Evolutionary conservation across 176 grass and related monocot species (phyloP), one percentile per base, ranked within the genome.

Genomic region (Carex littledalei): DNA sequence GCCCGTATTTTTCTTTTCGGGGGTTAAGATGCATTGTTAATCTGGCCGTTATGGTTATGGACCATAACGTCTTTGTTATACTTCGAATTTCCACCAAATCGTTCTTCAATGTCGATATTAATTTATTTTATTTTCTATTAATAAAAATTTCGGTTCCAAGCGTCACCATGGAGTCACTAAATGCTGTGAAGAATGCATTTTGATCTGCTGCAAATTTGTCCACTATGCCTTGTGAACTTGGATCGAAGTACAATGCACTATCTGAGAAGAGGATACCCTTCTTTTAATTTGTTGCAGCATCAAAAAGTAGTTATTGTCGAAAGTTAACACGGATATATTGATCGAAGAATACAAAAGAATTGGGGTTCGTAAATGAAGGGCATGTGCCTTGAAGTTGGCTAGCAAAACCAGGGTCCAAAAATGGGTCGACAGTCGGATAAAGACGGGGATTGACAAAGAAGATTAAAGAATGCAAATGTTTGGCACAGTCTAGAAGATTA

Each of bases 231-330:
- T 71, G 68, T 20, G 90, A 85, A n/a, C 73, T 56, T 4, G 17
- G 63, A 62, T 91, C 83, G 21, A 54, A 29, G 86, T 87, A 86
- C 18, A 97, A 85, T 32, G 47, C 82, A 69, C 90, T 79, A 79
- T 97, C 91, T 15, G 94, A 94, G 29, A 67, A 57, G 74, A 93
- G 88, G 16, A 93, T 65, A 7, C 91, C 91, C 41, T 84, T 58
- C 9, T 88, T n/a, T n/a, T n/a, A n/a, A n/a, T 82, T 5, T 78
- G 41, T 43, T 87, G 77, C 5, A 97, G 81, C 81, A 91, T 97
- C 81, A 76, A n/a, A 86, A 90, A 97, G 90, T 94, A 97, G 11
- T 81, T 26, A 63, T 88, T 89, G 65, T 97, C 94, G 69, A 94
- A 94, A 49, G 83, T 74, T n/a, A 37, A 53, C 67, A 91, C 89